Evolutionary conservation across 164 flowering plant species (phyloP), one percentile per base, ranked within the genome.

Genomic region (Chimonanthus praecox): DNA sequence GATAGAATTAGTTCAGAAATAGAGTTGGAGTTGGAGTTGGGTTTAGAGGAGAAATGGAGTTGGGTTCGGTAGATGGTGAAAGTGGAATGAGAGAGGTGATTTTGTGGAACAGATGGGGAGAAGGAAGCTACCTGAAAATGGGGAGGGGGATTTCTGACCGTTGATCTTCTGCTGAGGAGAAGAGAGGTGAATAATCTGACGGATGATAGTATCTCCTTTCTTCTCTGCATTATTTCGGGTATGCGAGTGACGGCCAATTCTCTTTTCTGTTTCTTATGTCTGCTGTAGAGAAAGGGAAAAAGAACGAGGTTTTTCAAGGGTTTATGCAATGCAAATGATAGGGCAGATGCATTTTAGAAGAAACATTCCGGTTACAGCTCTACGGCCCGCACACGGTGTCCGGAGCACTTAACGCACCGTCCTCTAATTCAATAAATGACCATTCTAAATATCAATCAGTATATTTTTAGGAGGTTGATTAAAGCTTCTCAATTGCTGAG

Each of bases 101-200:
- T 47, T 69, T 54, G 46, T 60, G 49, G 47, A 84, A 84, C 76
- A 63, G 44, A 70, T 11, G 65, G 80, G 13, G 83, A 73, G 63
- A 73, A 72, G 16, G 60, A 10, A 3, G 79, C 81, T 78, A 87
- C 88, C 91, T 83, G 91, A 58, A 63, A 74, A 43, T 61, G 73
- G 7, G 75, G 72, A 61, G 77, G 75, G 64, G 76, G 80, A 71
- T 82, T 43, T 69, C 64, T 64, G 44, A 77, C 4, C 7, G 76
- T 20, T 18, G 66, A 54, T 69, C 78, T 83, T 69, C 78, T 83
- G 65, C 77, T 50, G 4, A 83, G 79, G 47, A 70, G 74, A 58
- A 80, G 72, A 43, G 89, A 83, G 74, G 77, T 80, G 71, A 79
- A 72, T 73, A 83, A 74, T 72, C 84, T 77, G 72, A 84, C 45